These are phyloP conservation scores for Aspergillus indologenus DNA, from an alignment of 495 filamentous ascomycete species.

Conservation along the genomic window DNA sequence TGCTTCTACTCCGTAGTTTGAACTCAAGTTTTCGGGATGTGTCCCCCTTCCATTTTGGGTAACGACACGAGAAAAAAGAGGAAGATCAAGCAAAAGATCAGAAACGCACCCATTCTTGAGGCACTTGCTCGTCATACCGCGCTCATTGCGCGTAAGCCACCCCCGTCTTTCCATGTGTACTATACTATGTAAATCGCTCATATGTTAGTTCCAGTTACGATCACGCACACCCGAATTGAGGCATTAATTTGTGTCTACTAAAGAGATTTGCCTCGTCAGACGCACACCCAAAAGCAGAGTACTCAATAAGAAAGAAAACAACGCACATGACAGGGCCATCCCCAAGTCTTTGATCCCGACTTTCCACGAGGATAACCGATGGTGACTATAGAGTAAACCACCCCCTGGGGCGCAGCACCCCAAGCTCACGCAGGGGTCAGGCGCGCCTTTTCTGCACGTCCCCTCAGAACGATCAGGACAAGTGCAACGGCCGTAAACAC, in stretches of 20 bases:
- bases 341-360: not conserved
- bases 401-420: not conserved
- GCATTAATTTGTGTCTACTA: not conserved
- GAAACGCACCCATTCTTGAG: too few species aligned
- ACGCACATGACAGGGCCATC: slow-evolving; percentile 1
- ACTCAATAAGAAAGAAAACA: not conserved
- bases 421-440: not conserved
- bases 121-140: not conserved
- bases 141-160: not conserved
- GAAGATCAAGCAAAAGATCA: too few species aligned
- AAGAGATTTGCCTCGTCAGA: not conserved
- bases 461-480: not conserved
- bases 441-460: not conserved
- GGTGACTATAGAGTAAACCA: too few species aligned
- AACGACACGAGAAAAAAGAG: not conserved
- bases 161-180: too few species aligned
- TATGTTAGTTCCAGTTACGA: too few species aligned
- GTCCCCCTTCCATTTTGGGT: not conserved
- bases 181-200: not conserved
- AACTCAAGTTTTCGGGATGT: not conserved
- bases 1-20: slow-evolving; percentile 8
- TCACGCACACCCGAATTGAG: not conserved
- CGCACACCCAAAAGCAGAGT: too few species aligned
- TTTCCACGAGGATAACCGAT: not conserved
- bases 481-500: not conserved